A percentile compares a stretch with the other conserved stretches of the same genome.
Evolutionary conservation across 1,139 yeast species (phyloP).

Genomic region (Hemisphaericaspora xylanilytica): DNA sequence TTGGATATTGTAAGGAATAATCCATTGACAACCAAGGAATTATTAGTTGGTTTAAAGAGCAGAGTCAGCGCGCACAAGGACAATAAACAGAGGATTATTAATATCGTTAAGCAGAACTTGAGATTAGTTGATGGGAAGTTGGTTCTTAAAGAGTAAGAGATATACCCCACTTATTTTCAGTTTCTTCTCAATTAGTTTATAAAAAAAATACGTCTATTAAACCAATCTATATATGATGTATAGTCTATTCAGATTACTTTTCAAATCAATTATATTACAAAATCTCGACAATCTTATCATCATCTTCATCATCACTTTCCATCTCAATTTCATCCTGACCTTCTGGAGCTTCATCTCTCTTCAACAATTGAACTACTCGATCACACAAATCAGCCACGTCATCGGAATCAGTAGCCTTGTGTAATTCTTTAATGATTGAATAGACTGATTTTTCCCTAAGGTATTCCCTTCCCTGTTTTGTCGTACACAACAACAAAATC

Average conservation of each 20-base stretch:
- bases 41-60: conserved; percentile 58
- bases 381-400: conserved; percentile 68
- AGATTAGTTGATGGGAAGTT: conserved; percentile 61
- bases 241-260: not conserved
- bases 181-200: too few species aligned
- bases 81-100: conserved; percentile 65
- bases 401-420: conserved; percentile 64
- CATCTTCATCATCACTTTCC: conserved; percentile 34
- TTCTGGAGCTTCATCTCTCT: conserved; percentile 78
- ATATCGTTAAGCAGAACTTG: conserved; percentile 66
- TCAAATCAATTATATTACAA: conserved; percentile 24
- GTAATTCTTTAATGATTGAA: conserved; percentile 80
- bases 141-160: conserved; percentile 48
- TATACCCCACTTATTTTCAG: not conserved
- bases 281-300: conserved; percentile 53
- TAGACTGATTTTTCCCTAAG: conserved; percentile 79
- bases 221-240: not conserved
- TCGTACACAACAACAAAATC: conserved; percentile 71
- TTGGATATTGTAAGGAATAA: conserved; percentile 59
- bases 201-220: conserved; percentile 1
- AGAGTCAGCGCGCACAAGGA: conserved; percentile 69
- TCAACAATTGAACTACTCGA: conserved; percentile 76
- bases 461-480: conserved; percentile 67
- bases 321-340: conserved; percentile 22
- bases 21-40: conserved; percentile 64